Conservation (phyloP, 495 filamentous ascomycete species). For the Trichoderma erinaceum region DNA sequence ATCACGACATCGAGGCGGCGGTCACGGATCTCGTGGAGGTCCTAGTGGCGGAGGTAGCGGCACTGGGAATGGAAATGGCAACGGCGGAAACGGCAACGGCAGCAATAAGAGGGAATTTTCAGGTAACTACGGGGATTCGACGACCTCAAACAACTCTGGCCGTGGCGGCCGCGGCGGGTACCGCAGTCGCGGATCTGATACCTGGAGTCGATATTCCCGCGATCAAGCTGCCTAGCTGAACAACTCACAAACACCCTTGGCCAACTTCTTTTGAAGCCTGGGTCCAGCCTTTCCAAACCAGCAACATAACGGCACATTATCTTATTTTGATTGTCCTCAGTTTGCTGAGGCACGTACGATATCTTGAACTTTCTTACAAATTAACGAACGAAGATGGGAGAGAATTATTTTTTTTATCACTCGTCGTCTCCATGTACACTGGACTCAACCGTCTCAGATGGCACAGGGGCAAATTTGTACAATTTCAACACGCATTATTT, state of each 20-base stretch:
- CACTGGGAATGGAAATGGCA: background rate
- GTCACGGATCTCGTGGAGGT: constrained; percentile 21
- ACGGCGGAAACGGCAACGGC: background rate
- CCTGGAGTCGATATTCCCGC: constrained; percentile 26
- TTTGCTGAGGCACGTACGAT: background rate
- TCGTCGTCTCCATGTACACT: background rate
- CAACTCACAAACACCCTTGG: background rate
- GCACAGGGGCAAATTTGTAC: background rate
- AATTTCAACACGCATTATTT: background rate
- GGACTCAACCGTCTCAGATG: background rate
- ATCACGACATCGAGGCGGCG: constrained; percentile 14
- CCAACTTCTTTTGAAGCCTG: background rate
- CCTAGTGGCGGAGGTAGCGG: constrained; percentile 22
- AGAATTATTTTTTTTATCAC: background rate
- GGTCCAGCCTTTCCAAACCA: background rate
- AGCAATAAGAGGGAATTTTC: background rate
- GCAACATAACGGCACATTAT: background rate
- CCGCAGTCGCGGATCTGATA: constrained; percentile 24
- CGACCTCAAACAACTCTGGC: constrained; percentile 8
- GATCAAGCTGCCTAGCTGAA: background rate
- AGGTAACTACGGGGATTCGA: background rate
- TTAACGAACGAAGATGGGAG: background rate
- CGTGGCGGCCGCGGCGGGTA: constrained; percentile 26
- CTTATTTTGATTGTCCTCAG: background rate
- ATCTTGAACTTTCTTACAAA: background rate